These are phyloP conservation scores for Pythium aphanidermatum DNA, from an alignment of 352 stramenopile species.

Conservation along the genomic window DNA sequence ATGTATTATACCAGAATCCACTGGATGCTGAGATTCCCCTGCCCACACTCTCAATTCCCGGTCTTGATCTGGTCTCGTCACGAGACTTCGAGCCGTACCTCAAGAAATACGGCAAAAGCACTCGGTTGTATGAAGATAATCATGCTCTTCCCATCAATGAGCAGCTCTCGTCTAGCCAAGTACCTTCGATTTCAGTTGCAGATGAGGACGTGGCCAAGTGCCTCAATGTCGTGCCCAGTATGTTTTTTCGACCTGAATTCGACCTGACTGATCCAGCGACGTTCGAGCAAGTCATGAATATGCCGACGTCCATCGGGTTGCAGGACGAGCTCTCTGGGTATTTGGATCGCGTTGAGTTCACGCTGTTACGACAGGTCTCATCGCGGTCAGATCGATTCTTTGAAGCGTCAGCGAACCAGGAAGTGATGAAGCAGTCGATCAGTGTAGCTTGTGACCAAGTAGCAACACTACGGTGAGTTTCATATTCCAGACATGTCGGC, in stretches of 20 bases:
- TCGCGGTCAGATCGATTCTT: slow-evolving; percentile 84
- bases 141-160: slow-evolving; percentile 70
- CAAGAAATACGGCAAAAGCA: slow-evolving; percentile 57
- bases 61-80: slow-evolving; percentile 46
- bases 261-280: slow-evolving; percentile 67
- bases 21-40: slow-evolving; percentile 64
- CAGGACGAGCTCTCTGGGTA: slow-evolving; percentile 80
- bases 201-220: slow-evolving; percentile 83
- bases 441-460: slow-evolving; percentile 75
- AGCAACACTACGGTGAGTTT: slow-evolving; percentile 39
- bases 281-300: slow-evolving; percentile 80
- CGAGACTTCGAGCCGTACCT: slow-evolving; percentile 79
- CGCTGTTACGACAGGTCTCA: slow-evolving; percentile 77
- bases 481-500: not conserved
- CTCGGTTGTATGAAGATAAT: slow-evolving; percentile 67
- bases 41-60: slow-evolving; percentile 47
- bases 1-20: slow-evolving; percentile 60
- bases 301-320: slow-evolving; percentile 42
- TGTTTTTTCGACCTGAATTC: slow-evolving; percentile 78
- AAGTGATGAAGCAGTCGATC: slow-evolving; percentile 84
- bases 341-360: slow-evolving; percentile 82
- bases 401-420: slow-evolving; percentile 74
- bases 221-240: slow-evolving; percentile 58
- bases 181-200: slow-evolving; percentile 71
- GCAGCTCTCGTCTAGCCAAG: slow-evolving; percentile 79